These are phyloP conservation scores for Lachancea sp. DNA, from an alignment of 805 yeast species.

Conservation along the genomic window DNA sequence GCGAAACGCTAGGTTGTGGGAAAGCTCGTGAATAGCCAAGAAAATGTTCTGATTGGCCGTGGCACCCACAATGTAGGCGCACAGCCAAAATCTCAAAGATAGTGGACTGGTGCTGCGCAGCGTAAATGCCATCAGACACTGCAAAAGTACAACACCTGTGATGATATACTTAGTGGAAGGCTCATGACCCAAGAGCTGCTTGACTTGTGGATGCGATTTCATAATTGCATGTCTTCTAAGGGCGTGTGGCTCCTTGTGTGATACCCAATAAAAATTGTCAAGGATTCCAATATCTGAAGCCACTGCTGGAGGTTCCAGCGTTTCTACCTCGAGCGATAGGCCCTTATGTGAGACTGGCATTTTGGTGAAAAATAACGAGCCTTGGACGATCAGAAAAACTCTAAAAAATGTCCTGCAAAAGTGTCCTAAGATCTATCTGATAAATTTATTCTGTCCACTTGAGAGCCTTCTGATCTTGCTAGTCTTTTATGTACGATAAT, in stretches of 20 bases:
- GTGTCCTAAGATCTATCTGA: no score
- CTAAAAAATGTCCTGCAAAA: no score
- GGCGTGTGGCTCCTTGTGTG: constrained; percentile 74
- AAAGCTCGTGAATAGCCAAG: constrained; percentile 81
- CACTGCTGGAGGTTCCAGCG: constrained; percentile 29
- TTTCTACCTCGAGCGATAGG: constrained; percentile 9
- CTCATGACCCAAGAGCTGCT: constrained; percentile 78
- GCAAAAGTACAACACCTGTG: constrained; percentile 57
- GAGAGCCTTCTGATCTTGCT: no score
- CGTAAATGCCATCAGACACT: constrained; percentile 55
- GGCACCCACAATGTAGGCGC: constrained; percentile 79
- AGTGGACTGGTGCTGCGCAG: constrained; percentile 51
- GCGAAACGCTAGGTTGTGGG: constrained; percentile 79
- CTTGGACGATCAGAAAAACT: no score
- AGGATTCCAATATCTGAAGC: constrained; percentile 31
- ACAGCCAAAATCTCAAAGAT: constrained; percentile 46
- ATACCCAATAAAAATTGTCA: constrained; percentile 79
- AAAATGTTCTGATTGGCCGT: constrained; percentile 79
- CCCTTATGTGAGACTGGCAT: constrained; percentile 14
- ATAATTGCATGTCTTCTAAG: constrained; percentile 66
- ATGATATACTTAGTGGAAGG: constrained; percentile 79
- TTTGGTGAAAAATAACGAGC: neutral
- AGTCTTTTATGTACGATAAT: no score
- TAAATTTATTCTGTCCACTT: no score
- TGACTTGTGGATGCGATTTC: constrained; percentile 69